A percentile compares a stretch with the other conserved stretches of the same genome.
Evolutionary conservation across 108 stramenopile species (phyloP).

Genomic region (Schizochytrium sp.): DNA sequence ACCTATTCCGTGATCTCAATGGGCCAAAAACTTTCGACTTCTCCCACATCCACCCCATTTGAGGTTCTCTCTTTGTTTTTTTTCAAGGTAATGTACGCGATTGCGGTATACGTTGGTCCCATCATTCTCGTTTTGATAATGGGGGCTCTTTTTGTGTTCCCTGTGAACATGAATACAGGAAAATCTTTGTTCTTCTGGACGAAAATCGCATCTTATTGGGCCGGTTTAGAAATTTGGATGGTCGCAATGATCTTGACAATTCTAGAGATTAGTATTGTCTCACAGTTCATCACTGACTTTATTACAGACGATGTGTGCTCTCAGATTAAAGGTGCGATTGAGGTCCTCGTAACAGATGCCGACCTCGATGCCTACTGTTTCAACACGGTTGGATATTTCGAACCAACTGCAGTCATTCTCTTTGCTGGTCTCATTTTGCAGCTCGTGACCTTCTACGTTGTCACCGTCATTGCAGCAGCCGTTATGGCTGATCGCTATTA

Average conservation of each 20-base stretch:
- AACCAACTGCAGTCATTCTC: conserved; percentile 7
- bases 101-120: not conserved
- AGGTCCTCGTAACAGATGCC: not conserved
- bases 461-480: not conserved
- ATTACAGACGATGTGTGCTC: not conserved
- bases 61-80: not conserved
- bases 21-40: not conserved
- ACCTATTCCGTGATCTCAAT: not conserved
- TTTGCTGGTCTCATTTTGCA: not conserved
- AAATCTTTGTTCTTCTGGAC: conserved; percentile 14
- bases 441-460: not conserved
- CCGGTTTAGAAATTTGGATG: not conserved
- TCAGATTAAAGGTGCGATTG: not conserved
- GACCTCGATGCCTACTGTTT: conserved; percentile 10
- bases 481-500: not conserved
- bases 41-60: not conserved
- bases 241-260: not conserved
- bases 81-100: not conserved
- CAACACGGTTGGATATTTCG: not conserved
- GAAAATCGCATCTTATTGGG: conserved; percentile 10
- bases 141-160: not conserved
- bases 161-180: not conserved
- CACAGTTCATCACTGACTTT: conserved; percentile 28
- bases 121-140: not conserved
- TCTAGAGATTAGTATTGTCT: not conserved